Evolutionary conservation across 305 asterid genomes (phyloP), one percentile per base, ranked within the genome.

Genomic region (Withania somnifera): DNA sequence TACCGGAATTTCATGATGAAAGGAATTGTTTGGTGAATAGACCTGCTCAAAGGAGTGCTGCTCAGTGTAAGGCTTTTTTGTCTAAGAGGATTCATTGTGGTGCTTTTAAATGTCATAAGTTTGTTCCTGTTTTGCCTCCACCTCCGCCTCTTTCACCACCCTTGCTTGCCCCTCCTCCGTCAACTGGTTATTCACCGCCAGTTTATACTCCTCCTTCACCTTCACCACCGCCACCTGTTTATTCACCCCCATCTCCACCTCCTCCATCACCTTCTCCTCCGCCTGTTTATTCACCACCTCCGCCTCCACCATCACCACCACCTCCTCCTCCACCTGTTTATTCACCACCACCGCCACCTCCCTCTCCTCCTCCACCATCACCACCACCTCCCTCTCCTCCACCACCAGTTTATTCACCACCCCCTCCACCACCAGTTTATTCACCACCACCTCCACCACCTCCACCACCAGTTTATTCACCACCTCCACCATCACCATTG

Each of bases 11-110:
- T 58, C 86, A 92, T 50, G 98, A 94, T 86, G 84, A 84, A 26
- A 77, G 82, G 82, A 92, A 94, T 85, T 94, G 97, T 81, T 88
- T 94, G 92, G 88, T 92, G 0, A 87, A 83, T 15, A 84, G 93
- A 77, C 95, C 95, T 0, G 86, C 80, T 0, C 97, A 90, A 67
- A 86, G 91, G 40, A 77, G 91, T 30, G 82, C 88, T 8, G 89
- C 60, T 6, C 92, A 57, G 24, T 94, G 97, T 66, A 83, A 83
- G 78, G 85, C 89, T 0, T 83, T 90, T 40, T 83, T 83, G 89
- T 81, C 94, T 0, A 91, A 90, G 88, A 89, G 42, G 47, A 40
- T 91, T 84, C 91, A 90, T 68, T 94, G 98, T 63, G 81, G 92
- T 82, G 91, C 92, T 32, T 94, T 94, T 26, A 88, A 63, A 52